Percentiles rank a stretch among this genome's conserved stretches.
Evolutionary conservation across 805 yeast species (phyloP).

Genomic region (Saturnispora diversa): DNA sequence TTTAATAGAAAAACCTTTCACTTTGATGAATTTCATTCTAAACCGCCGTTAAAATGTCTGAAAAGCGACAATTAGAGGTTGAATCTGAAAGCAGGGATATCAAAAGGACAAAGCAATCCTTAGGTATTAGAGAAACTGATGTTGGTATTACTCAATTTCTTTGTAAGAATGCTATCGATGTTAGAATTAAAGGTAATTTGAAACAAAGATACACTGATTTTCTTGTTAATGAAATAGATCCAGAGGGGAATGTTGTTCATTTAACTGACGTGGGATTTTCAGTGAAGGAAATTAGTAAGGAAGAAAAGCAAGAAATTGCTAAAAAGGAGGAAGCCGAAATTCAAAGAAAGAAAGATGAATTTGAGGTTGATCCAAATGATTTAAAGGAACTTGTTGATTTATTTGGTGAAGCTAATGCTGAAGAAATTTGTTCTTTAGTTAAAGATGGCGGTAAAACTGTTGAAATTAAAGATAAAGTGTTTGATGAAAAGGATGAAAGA

Average conservation of each 20-base stretch:
- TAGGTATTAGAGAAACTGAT: slow-evolving; percentile 55
- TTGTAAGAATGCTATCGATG: slow-evolving; percentile 14
- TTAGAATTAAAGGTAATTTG: slow-evolving; percentile 74
- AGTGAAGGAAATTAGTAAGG: slow-evolving; percentile 36
- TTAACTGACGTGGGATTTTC: slow-evolving; percentile 65
- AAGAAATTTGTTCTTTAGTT: slow-evolving; percentile 44
- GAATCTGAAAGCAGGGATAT: neutral
- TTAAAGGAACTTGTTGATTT: slow-evolving; percentile 40
- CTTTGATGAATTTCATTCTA: too few species aligned
- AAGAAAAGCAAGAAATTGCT: slow-evolving; percentile 36
- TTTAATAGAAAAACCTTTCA: too few species aligned
- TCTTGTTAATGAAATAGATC: slow-evolving; percentile 79
- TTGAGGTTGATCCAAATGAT: slow-evolving; percentile 40
- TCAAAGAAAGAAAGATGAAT: slow-evolving; percentile 19
- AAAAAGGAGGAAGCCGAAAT: slow-evolving; percentile 31
- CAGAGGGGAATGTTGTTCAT: slow-evolving; percentile 63
- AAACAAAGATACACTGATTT: slow-evolving; percentile 92
- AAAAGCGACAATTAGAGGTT: slow-evolving; percentile 2
- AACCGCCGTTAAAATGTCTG: slow-evolving; percentile 4
- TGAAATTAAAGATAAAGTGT: slow-evolving; percentile 43
- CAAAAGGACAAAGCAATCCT: slow-evolving; percentile 3
- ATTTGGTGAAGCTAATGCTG: slow-evolving; percentile 56
- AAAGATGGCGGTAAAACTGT: slow-evolving; percentile 35
- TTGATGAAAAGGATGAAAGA: slow-evolving; percentile 64
- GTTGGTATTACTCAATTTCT: slow-evolving; percentile 77